These are phyloP conservation scores for Colletotrichum sp. DNA, from an alignment of 2,329 filamentous ascomycete genomes.

Conservation along the genomic window DNA sequence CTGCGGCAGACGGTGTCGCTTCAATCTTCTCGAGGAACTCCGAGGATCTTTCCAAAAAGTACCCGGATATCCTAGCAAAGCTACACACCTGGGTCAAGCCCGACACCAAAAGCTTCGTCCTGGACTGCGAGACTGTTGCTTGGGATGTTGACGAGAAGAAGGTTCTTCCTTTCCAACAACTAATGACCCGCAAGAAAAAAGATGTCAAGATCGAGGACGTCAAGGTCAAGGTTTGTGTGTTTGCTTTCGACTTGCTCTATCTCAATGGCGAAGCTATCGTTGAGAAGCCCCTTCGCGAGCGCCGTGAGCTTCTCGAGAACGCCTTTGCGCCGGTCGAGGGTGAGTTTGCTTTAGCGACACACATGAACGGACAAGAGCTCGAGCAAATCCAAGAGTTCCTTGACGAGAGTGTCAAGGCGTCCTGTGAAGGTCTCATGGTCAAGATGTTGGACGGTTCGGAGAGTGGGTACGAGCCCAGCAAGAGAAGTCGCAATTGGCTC, in stretches of 20 bases:
- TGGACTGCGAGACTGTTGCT: constrained; percentile 98
- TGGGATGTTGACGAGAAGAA: constrained; percentile 97
- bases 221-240: constrained; percentile 96
- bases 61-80: constrained; percentile 91
- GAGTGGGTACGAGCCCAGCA: constrained; percentile 94
- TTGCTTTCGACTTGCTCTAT: constrained; percentile 94
- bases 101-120: constrained; percentile 90
- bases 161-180: constrained; percentile 93
- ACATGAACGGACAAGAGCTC: constrained; percentile 84
- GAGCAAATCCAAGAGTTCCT: constrained; percentile 93
- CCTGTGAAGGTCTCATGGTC: constrained; percentile 97
- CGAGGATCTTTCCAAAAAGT: constrained; percentile 96
- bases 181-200: constrained; percentile 98
- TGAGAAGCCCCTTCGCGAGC: constrained; percentile 83
- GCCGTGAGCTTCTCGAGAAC: constrained; percentile 74
- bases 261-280: constrained; percentile 91
- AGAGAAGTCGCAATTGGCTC: constrained; percentile 96
- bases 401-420: constrained; percentile 93
- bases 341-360: constrained; percentile 89
- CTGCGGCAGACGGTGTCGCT: constrained; percentile 75
- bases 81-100: constrained; percentile 88
- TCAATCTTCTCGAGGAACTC: constrained; percentile 98
- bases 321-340: constrained; percentile 83
- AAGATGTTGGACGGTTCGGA: constrained; percentile 97
- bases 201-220: constrained; percentile 95